Evolutionary conservation across 139 green algal species (phyloP), one percentile per base, ranked within the genome.

Genomic region (Parachlorella kessleri): DNA sequence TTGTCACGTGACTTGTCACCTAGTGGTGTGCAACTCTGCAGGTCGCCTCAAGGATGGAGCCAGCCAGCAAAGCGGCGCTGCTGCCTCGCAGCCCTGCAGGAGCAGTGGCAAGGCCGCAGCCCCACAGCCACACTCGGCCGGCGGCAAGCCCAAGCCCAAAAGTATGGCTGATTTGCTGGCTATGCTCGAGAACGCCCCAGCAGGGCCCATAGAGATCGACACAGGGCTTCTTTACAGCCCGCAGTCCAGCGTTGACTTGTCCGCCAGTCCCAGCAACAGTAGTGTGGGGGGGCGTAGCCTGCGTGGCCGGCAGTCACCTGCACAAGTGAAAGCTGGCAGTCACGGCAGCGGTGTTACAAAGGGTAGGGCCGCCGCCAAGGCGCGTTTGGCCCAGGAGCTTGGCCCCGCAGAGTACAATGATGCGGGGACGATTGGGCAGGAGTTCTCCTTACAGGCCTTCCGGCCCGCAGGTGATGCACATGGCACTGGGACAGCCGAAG

Each of bases 101-200:
- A n/a, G n/a, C n/a, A n/a, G n/a, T n/a, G 21, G 48, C 48, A 59
- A 59, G 21, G 48, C 48, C 14, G 0, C 0, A 28, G 21, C 48
- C 14, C 14, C 48, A 59, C 48, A 59, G 48, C 48, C 14, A 59
- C n/a, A n/a, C n/a, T n/a, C n/a, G n/a, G n/a, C n/a, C n/a, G n/a
- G n/a, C n/a, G 48, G 48, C 21, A 18, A 59, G 14, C 30, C 73
- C 6, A 63, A 70, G 1, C 55, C 75, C 10, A 66, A 66, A 37
- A 81, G 38, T 42, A 81, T 91, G 39, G 83, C 82, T 48, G 87
- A 93, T 74, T 76, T 93, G 78, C 83, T 91, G 73, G 80, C 66
- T 30, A 75, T 93, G 35, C 80, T 93, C 75, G 76, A 73, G 26
- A 88, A 55, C 30, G 78, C 70, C 5, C 83, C 87, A 1, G 55